Evolutionary conservation across 2,329 filamentous ascomycete species (phyloP), one percentile per base, ranked within the genome.

Genomic region (Teratosphaeria nubilosa): DNA sequence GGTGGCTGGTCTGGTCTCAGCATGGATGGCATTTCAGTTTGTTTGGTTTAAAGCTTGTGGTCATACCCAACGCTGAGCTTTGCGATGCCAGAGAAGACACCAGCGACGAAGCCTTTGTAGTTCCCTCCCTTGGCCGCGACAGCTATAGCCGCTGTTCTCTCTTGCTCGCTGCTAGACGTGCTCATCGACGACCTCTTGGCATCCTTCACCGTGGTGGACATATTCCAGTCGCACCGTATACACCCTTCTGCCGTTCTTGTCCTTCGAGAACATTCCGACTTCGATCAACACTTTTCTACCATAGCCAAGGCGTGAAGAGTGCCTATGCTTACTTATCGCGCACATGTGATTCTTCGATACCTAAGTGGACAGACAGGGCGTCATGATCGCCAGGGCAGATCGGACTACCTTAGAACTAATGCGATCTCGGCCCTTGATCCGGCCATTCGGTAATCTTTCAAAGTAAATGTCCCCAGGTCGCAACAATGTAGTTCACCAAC

Each of bases 21-120:
- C 22, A 34, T 48, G 14, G 25, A 9, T 5, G 25, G 45, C 32
- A 24, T 34, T 56, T 27, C n/a, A n/a, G 11, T 30, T 30, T 30
- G 22, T 2, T 20, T n/a, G 10, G 16, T 24, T 75, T 82, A 66
- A 3, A 48, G 27, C 41, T 20, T 24, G n/a, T 16, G 20, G 16
- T 14, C 34, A 10, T 74, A 92, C 90, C 90, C 69, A 45, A 71
- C 69, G 68, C 83, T 84, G 59, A 96, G 77, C 76, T 97, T 97
- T 59, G 91, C 86, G 68, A 97, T 87, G 25, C 94, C 94, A 41
- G 90, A 95, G 71, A 96, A 96, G 6, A 96, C 85, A n/a, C 94
- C 94, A 0, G 90, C 94, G 30, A 96, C 90, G 71, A 97, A 99
- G n/a, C 92, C 94, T 69, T 90, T 91, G 78, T 96, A 97, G 71